Evolutionary conservation across 2,329 filamentous ascomycete species (phyloP), one percentile per base, ranked within the genome.

Genomic region (Chaetomium sp.): DNA sequence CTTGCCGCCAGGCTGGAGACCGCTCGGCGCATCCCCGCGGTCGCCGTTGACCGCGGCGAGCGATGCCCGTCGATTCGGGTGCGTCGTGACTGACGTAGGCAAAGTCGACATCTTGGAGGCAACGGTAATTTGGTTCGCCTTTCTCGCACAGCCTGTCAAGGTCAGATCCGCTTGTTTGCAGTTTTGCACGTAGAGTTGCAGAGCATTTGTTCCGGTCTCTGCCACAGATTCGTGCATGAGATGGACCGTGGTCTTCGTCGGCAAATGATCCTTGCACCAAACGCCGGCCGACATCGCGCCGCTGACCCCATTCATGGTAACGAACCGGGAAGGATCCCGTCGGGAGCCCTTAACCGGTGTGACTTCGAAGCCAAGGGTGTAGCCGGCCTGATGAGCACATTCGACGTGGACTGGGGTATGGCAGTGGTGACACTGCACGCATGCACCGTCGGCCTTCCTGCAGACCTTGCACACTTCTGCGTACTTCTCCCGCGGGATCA

Each of bases 141-240:
- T 97, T 62, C 95, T 90, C 25, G 95, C 92, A 21, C 94, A 97
- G 31, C 95, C 95, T 2, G 93, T 97, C 71, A 97, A 80, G 2
- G 91, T 87, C 49, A 94, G 84, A 74, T 99, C 95, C 9, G 95
- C 94, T 78, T 98, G 94, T 77, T 99, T 99, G 81, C 92, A 97
- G 64, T 89, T 93, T 70, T 90, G 89, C 53, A 90, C 91, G 75
- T 91, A 99, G 29, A 96, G 82, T 75, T 97, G 93, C 57, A 99
- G 79, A 10, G 91, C 92, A 71, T 89, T 96, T 60, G 87, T 78
- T n/a, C 87, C 87, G n/a, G 82, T 82, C 23, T 90, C 87, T 62
- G 89, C 87, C 12, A 90, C 87, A 25, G 85, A 75, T 69, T 97
- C 93, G 67, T 91, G 85, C 81, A 97, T 92, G 12, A 83, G 85